These are phyloP conservation scores for Mediolabrus comicus DNA, from an alignment of 108 stramenopile species.

Conservation along the genomic window DNA sequence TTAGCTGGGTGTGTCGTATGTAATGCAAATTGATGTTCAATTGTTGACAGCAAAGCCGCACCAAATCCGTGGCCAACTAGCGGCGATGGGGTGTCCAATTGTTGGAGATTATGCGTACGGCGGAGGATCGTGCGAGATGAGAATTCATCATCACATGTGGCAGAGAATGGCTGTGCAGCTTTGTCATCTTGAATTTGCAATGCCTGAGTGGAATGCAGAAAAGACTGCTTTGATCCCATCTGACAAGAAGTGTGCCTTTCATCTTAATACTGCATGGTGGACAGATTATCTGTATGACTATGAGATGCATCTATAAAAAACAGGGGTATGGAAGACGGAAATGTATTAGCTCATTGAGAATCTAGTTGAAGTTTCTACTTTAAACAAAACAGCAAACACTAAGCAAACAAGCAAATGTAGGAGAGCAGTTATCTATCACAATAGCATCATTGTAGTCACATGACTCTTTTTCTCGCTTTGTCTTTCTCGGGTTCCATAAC, in stretches of 20 bases:
- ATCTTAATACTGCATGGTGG: constrained; percentile 36
- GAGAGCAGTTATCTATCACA: constrained; percentile 19
- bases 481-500: constrained; percentile 36
- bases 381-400: background rate
- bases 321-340: background rate
- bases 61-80: constrained; percentile 52
- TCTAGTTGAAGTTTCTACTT: background rate
- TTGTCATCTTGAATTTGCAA: constrained; percentile 36
- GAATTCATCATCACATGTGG: constrained; percentile 41
- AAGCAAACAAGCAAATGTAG: background rate
- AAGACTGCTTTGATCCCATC: constrained; percentile 28
- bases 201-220: constrained; percentile 24
- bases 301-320: constrained; percentile 16
- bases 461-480: constrained; percentile 27
- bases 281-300: constrained; percentile 41
- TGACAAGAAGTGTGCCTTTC: constrained; percentile 23
- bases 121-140: constrained; percentile 37
- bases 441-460: constrained; percentile 65
- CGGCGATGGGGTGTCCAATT: constrained; percentile 51
- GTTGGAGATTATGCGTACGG: constrained; percentile 48
- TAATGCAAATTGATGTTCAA: constrained; percentile 52
- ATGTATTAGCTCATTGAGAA: background rate
- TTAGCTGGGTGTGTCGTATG: constrained; percentile 4
- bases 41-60: constrained; percentile 44
- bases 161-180: constrained; percentile 40